A percentile compares a stretch with the other conserved stretches of the same genome.
These are phyloP conservation scores for Amauroascus verrucosus DNA, from an alignment of 2,329 filamentous ascomycete species.

Conservation along the genomic window DNA sequence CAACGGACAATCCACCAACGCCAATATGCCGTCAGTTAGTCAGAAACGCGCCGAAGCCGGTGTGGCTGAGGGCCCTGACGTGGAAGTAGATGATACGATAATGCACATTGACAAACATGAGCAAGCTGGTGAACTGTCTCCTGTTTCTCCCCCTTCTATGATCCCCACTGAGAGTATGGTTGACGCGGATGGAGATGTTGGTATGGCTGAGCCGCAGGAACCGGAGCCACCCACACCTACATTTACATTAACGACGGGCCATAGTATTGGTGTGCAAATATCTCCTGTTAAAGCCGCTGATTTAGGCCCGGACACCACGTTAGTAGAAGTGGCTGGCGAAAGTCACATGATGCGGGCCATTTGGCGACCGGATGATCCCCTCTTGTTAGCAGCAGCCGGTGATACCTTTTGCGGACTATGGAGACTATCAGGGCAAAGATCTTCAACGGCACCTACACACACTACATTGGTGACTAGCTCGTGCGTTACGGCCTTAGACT, in stretches of 20 bases:
- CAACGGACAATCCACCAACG: constrained; percentile 10
- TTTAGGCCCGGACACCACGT: constrained; percentile 35
- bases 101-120: constrained; percentile 37
- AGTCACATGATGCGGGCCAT: constrained; percentile 33
- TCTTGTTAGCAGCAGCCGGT: constrained; percentile 34
- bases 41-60: background rate
- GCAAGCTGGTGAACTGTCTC: constrained; percentile 18
- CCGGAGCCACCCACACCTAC: constrained; percentile 26
- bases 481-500: constrained; percentile 37
- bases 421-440: constrained; percentile 28
- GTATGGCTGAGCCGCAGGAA: constrained; percentile 26
- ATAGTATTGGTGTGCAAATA: constrained; percentile 40
- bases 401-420: constrained; percentile 39
- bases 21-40: constrained; percentile 17
- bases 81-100: constrained; percentile 26
- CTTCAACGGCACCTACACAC: constrained; percentile 22
- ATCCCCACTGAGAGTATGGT: constrained; percentile 22
- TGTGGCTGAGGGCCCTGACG: constrained; percentile 10
- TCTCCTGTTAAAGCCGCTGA: constrained; percentile 40
- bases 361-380: constrained; percentile 39
- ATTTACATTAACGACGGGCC: constrained; percentile 36
- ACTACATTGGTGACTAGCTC: constrained; percentile 31
- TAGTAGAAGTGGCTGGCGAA: constrained; percentile 30
- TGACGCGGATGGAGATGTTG: constrained; percentile 38
- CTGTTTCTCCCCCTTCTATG: constrained; percentile 8